These are phyloP conservation scores for Serendipita indica DNA, from an alignment of 768 basidiomycete genomes.

Conservation along the genomic window DNA sequence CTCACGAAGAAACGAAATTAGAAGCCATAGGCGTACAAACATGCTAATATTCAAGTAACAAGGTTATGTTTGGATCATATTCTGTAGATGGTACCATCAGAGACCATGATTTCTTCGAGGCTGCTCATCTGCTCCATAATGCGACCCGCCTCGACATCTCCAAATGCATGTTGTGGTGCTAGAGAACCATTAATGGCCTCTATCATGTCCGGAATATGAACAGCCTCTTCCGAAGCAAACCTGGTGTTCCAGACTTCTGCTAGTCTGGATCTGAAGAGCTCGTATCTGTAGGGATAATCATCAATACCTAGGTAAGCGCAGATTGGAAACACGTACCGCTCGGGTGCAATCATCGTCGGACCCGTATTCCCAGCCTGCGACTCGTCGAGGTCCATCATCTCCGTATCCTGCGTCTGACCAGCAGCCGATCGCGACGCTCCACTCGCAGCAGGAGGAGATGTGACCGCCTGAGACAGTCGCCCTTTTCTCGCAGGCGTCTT, in stretches of 20 bases:
- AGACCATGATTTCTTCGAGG: conserved; percentile 73
- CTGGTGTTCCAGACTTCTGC: conserved; percentile 52
- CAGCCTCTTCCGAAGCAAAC: conserved; percentile 61
- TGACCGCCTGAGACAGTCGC: background rate
- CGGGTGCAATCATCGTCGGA: conserved; percentile 28
- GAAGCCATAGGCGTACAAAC: no score
- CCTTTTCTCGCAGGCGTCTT: background rate
- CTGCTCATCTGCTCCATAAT: conserved; percentile 61
- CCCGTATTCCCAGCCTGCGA: conserved; percentile 24
- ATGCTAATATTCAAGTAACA: no score
- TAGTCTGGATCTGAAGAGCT: conserved; percentile 66
- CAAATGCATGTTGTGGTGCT: conserved; percentile 51
- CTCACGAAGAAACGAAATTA: no score
- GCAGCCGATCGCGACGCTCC: conserved; percentile 19
- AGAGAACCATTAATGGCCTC: conserved; percentile 67
- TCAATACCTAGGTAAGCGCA: conserved; percentile 9
- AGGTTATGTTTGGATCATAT: conserved; percentile 29
- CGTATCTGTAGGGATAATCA: conserved; percentile 33
- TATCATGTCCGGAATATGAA: conserved; percentile 55
- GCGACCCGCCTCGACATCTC: conserved; percentile 61
- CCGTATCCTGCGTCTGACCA: conserved; percentile 17
- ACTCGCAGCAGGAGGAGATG: conserved; percentile 22
- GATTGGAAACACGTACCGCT: conserved; percentile 35
- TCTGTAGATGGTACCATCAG: conserved; percentile 75
- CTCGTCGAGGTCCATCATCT: conserved; percentile 28